Evolutionary conservation across 805 yeast species (phyloP).

Genomic region (Huiozyma naganishii): DNA sequence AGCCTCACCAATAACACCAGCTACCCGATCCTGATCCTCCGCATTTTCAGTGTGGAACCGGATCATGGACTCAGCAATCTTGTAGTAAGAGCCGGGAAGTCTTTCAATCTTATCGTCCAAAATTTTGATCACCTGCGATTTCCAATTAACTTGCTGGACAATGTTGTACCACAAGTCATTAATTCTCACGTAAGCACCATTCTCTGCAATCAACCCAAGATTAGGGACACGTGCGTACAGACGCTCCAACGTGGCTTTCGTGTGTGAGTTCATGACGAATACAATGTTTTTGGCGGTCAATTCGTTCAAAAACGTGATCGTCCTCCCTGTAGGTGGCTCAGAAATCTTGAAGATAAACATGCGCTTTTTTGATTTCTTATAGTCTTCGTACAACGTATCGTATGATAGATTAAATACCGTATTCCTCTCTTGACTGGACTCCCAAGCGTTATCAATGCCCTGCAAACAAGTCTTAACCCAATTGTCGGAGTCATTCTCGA

Average conservation of each 20-base stretch:
- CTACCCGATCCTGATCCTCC: conserved; percentile 50
- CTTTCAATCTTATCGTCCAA: conserved; percentile 46
- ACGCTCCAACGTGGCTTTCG: conserved; percentile 53
- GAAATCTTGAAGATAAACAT: conserved; percentile 39
- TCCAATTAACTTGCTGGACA: conserved; percentile 41
- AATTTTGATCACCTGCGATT: conserved; percentile 25
- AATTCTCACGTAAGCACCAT: conserved; percentile 68
- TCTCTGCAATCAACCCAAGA: conserved; percentile 80
- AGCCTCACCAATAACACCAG: conserved; percentile 68
- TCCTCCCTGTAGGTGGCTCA: conserved; percentile 51
- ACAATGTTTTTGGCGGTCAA: conserved; percentile 58
- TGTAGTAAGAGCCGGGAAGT: conserved; percentile 66
- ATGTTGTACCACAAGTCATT: conserved; percentile 52
- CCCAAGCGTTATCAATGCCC: conserved; percentile 44
- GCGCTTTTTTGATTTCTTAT: conserved; percentile 26
- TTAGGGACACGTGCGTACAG: conserved; percentile 55
- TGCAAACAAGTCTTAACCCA: conserved; percentile 59
- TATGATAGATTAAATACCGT: conserved; percentile 27
- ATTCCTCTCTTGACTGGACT: conserved; percentile 33
- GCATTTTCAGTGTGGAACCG: conserved; percentile 66
- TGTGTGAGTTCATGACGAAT: conserved; percentile 58
- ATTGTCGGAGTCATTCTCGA: conserved; percentile 54
- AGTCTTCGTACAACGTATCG: conserved; percentile 21
- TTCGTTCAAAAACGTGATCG: conserved; percentile 46
- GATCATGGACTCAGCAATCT: conserved; percentile 65